Conservation (phyloP, 78 protist species). For the Dictyostelium discoideum region DNA sequence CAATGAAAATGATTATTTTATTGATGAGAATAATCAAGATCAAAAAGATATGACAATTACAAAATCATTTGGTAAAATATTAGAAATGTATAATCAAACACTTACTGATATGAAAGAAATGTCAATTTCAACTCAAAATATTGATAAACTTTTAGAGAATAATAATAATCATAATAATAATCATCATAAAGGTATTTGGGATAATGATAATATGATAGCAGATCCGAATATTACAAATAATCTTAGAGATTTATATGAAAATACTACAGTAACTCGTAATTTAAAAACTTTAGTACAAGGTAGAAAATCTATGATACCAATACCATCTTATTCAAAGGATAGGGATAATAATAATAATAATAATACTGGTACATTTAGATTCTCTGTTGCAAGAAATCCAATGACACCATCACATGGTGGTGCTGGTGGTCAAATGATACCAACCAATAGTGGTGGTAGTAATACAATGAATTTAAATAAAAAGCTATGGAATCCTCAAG, state of each 20-base stretch:
- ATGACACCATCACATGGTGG: not conserved
- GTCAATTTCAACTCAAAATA: constrained; percentile 5
- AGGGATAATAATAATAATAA: not conserved
- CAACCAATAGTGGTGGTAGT: not conserved
- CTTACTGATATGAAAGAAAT: not conserved
- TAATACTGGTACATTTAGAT: constrained; percentile 19
- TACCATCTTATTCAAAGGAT: not conserved
- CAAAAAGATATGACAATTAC: constrained; percentile 51
- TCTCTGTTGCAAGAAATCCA: not conserved
- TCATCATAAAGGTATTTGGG: not conserved
- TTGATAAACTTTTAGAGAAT: not conserved
- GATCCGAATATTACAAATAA: constrained; percentile 36
- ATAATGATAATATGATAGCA: not conserved
- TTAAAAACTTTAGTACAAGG: not conserved
- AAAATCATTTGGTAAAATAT: constrained; percentile 25
- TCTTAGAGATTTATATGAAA: constrained; percentile 13
- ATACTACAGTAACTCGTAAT: constrained; percentile 18
- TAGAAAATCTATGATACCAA: constrained; percentile 8
- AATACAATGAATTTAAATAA: not conserved
- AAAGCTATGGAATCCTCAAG: not conserved
- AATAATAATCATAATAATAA: not conserved
- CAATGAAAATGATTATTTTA: not conserved
- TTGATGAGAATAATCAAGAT: not conserved
- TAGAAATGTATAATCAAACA: not conserved
- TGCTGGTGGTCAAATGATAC: not conserved